Base-by-base conservation (phyloP, 306 rosid species). In the Quercus rubra region DNA sequence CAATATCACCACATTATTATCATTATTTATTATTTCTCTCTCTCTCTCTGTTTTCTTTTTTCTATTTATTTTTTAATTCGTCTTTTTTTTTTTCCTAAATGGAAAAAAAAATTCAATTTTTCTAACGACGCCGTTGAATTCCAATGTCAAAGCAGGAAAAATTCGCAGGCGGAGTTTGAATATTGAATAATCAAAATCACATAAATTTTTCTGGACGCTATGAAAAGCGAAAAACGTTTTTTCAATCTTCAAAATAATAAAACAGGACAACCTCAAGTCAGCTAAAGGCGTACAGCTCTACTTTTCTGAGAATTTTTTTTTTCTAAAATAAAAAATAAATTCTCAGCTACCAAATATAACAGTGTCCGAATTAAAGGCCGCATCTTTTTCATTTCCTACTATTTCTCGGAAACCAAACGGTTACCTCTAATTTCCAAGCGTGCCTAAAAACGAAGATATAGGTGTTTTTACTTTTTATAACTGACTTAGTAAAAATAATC, bases 181-280 rank as follows among this genome's bases (percentile, higher is more conserved):
- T 81, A 31, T 55, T 52, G 81, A 87, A 87, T 87, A 87, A 87
- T 87, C 87, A 77, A 68, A 62, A 81, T 19, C 64, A 52, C 41
- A 41, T 8, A 41, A 41, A 41, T 41, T 8, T 41, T 41, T 41
- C 46, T 8, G 46, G 11, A 41, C 46, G 46, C 12, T 8, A 46
- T 68, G 43, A 49, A 2, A 1, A 49, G 54, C 54, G 17, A 12
- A 49, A 12, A 49, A 49, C 54, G 1, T 11, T 18, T 63, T 30
- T 10, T 1, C 8, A 25, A 8, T 19, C 25, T 55, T 20, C 18
- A 64, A 33, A 55, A 46, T 33, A 18, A 19, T 25, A 19, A 41
- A 23, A 5, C 21, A 7, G 17, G 9, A 19, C 14, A 67, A 3
- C 72, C 52, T 35, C 72, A 68, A n/a, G 72, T 35, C 72, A 35